phyloP scores from a whole-genome alignment of 2,329 filamentous ascomycete species.

The Pseudonectria buxi region DNA sequence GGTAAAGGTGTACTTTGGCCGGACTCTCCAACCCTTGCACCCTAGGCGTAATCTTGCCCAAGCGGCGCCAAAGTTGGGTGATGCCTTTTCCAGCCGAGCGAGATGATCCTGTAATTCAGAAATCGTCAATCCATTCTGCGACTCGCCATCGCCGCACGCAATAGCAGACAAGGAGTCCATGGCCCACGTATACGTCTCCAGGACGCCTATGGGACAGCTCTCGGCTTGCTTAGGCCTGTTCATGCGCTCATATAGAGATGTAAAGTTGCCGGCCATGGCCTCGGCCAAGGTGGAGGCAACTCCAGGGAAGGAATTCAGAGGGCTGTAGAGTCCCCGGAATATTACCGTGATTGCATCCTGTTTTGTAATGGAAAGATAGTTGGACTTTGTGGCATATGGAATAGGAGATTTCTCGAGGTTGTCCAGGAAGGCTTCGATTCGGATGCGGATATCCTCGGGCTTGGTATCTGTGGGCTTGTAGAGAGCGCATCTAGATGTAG shows the following conservation, averaged over 20 bases:
- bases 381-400: constrained; percentile 12
- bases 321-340: constrained; percentile 23
- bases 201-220: constrained; percentile 5
- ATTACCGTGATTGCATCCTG: constrained; percentile 25
- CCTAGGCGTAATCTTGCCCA: constrained; percentile 32
- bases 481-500: constrained; percentile 25
- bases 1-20: constrained; percentile 34
- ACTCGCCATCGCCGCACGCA: constrained; percentile 30
- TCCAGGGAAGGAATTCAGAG: constrained; percentile 11
- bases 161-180: constrained; percentile 13
- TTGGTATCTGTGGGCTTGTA: constrained; percentile 17
- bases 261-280: constrained; percentile 14
- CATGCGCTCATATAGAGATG: neutral
- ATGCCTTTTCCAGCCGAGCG: constrained; percentile 17
- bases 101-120: constrained; percentile 25
- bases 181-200: constrained; percentile 5
- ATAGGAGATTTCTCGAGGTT: constrained; percentile 23
- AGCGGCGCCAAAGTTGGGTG: constrained; percentile 23
- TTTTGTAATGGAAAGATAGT: constrained; percentile 23
- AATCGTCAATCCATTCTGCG: constrained; percentile 11
- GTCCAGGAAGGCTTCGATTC: constrained; percentile 26
- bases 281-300: constrained; percentile 9
- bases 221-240: neutral
- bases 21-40: constrained; percentile 33
- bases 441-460: constrained; percentile 22